Evolutionary conservation across 768 basidiomycete genomes (phyloP).

Genomic region (Tricholomella constricta): DNA sequence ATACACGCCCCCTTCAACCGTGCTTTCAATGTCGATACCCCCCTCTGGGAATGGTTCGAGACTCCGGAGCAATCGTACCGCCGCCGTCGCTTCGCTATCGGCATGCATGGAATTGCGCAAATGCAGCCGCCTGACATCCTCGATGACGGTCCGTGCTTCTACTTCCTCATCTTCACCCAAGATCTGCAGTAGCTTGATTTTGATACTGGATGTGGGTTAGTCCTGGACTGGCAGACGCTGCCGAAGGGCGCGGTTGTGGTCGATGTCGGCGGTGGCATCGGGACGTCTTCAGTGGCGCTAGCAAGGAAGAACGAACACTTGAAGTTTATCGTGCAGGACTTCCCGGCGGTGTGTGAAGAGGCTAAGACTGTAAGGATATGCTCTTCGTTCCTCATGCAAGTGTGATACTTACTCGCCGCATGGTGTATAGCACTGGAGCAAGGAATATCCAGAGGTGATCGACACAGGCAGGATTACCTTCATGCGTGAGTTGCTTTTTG

Average conservation of each 20-base stretch:
- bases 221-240: constrained; percentile 26
- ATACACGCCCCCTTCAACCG: constrained; percentile 14
- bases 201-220: constrained; percentile 15
- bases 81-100: constrained; percentile 5
- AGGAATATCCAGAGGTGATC: constrained; percentile 4
- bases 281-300: constrained; percentile 23
- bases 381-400: not conserved
- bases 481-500: not conserved
- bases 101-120: constrained; percentile 7
- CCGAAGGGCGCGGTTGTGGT: constrained; percentile 24
- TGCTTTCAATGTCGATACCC: not conserved
- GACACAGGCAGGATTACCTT: constrained; percentile 4
- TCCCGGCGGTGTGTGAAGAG: constrained; percentile 15
- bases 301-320: constrained; percentile 20
- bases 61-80: constrained; percentile 1
- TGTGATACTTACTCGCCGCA: not conserved
- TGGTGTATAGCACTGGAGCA: constrained; percentile 7
- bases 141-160: constrained; percentile 3
- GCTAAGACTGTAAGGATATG: constrained; percentile 6
- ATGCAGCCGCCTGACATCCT: constrained; percentile 8
- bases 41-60: constrained; percentile 1
- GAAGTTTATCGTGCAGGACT: constrained; percentile 29
- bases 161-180: not conserved
- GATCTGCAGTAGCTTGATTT: too few relatives aligned
- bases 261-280: constrained; percentile 33